Conservation (phyloP, 805 yeast species). For the Nakazawaea pomicola region DNA sequence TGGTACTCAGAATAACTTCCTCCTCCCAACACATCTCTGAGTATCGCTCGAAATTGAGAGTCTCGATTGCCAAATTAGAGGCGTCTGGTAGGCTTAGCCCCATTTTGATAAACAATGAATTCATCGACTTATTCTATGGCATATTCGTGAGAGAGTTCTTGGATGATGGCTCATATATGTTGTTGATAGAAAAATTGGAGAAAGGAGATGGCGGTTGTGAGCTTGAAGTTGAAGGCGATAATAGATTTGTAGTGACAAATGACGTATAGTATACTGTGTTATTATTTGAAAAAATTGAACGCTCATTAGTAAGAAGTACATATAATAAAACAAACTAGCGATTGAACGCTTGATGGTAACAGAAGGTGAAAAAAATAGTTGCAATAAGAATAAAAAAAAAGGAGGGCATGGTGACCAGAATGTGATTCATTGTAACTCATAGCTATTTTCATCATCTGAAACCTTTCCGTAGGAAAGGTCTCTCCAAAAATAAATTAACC, state of each 20-base stretch:
- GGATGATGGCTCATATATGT: background rate
- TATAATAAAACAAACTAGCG: background rate
- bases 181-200: slow-evolving; percentile 1
- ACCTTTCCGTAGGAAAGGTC: slow-evolving; percentile 4
- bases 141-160: background rate
- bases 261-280: background rate
- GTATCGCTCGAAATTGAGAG: background rate
- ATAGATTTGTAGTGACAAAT: background rate
- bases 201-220: background rate
- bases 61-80: background rate
- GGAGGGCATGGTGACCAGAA: background rate
- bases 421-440: slow-evolving; percentile 2
- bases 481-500: slow-evolving; percentile 12
- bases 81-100: background rate
- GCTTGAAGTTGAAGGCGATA: slow-evolving; percentile 4
- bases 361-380: background rate
- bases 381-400: too few relatives aligned
- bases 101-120: background rate
- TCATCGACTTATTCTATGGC: background rate
- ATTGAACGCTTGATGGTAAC: background rate
- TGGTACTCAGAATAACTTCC: background rate
- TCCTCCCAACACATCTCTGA: background rate
- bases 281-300: too few relatives aligned
- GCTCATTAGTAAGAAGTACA: too few relatives aligned
- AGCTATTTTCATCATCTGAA: background rate